Evolutionary conservation across 371 early-diverging fungal genomes (phyloP), one percentile per base, ranked within the genome.

Genomic region (Funneliformis caledonium): DNA sequence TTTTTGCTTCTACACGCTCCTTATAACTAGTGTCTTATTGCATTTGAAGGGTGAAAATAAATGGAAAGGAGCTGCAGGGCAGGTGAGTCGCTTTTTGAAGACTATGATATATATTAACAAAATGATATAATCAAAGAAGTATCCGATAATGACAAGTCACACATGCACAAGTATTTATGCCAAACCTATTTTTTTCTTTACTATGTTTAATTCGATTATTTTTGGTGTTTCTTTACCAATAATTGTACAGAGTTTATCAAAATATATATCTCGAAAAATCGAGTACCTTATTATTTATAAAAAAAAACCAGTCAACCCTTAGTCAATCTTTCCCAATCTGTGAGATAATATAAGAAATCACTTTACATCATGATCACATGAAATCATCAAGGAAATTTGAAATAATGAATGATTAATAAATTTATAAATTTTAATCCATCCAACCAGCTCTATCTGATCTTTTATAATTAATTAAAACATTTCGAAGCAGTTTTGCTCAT

Each of bases 91-190:
- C 37, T 37, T 37, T 37, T 37, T 37, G 3, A 56, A 56, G 56
- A 56, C 56, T 56, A 52, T 52, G 52, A 52, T 52, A 52, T 52
- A 52, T 52, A 52, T 52, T 56, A 56, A n/a, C 56, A 56, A 56
- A 56, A 37, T 56, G 56, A 56, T 56, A 56, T 56, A 56, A 56
- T 56, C 56, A 56, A 56, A 37, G 37, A 37, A 37, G 56, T 56
- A 56, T 56, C 56, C 37, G 56, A 56, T 56, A 56, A 56, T 56
- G 19, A 19, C 19, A 56, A 19, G 56, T 56, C 56, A 56, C 56
- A 56, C 56, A 19, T 19, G 19, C 37, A 37, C 37, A 37, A 37
- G 37, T 37, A 37, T 37, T 37, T 37, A 37, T 37, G 37, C 37
- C 37, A 37, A 37, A 37, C 37, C 37, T 37, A 37, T 37, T 37